Conservation (phyloP, 495 filamentous ascomycete genomes). For the Penicillium paxilli region DNA sequence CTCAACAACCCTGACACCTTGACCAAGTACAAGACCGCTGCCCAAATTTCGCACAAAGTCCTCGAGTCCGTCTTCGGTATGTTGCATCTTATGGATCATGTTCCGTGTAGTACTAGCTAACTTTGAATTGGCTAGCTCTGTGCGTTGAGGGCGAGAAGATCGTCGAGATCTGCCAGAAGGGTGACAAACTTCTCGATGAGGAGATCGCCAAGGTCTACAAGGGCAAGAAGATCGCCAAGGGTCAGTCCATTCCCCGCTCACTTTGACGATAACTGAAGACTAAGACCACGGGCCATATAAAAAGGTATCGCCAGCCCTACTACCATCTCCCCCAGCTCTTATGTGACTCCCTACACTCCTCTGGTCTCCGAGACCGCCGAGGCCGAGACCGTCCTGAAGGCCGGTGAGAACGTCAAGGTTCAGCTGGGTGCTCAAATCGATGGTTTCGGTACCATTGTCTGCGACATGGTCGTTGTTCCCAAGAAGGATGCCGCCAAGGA, state of each 20-base stretch:
- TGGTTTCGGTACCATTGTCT: conserved; percentile 94
- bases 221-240: conserved; percentile 94
- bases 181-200: conserved; percentile 91
- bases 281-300: not conserved
- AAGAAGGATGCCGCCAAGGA: conserved; percentile 56
- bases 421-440: conserved; percentile 98
- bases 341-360: conserved; percentile 96
- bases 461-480: conserved; percentile 80
- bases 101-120: conserved; percentile 23
- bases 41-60: conserved; percentile 90
- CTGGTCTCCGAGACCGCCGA: conserved; percentile 82
- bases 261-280: not conserved
- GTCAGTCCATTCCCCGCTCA: conserved; percentile 40
- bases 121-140: conserved; percentile 50
- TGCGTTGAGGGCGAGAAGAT: conserved; percentile 88
- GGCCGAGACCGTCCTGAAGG: conserved; percentile 73
- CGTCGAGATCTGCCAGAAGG: conserved; percentile 87
- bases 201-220: conserved; percentile 96
- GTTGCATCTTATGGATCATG: conserved; percentile 8
- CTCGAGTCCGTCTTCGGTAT: conserved; percentile 77
- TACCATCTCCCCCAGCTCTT: conserved; percentile 90
- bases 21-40: conserved; percentile 98
- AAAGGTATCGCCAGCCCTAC: conserved; percentile 89
- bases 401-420: conserved; percentile 87
- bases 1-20: conserved; percentile 95